Base-by-base conservation (phyloP, 352 stramenopile species). In the Phytophthora hybrid region DNA sequence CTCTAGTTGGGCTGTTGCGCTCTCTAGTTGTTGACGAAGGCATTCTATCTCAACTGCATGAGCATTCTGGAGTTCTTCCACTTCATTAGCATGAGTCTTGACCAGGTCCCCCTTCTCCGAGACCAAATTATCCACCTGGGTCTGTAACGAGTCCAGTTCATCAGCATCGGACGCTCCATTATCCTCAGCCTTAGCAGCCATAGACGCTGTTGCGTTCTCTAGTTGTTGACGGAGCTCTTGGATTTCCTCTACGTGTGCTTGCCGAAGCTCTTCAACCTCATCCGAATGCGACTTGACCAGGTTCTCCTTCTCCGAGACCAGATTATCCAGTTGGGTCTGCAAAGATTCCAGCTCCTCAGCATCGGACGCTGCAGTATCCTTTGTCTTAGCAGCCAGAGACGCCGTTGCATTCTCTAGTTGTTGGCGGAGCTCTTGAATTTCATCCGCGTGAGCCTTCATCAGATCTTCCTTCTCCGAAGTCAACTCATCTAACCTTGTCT, bases 11-110 rank as follows among this genome's bases (percentile, higher is more conserved):
- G 59, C 29, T 79, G 49, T 10, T 29, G 23, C 44, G 34, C 56
- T 49, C 41, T 83, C 73, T 1, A 82, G 16, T 64, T 78, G 65
- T 4, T 67, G 60, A 19, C 47, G 69, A 16, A 76, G 63, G 21
- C 75, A 47, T 26, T 56, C 41, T 7, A 64, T 39, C 41, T 64
- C 58, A 16, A 55, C 18, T 46, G 37, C 32, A n/a, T 62, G 57
- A 13, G 16, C 3, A 21, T 55, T n/a, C 2, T 14, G 69, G 13
- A 76, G 63, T 21, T 79, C 57, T 47, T 73, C 54, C 8, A 63
- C 46, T 63, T 79, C 67, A 51, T 75, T 32, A 11, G 16, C 29
- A 29, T 66, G 58, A 1, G 39, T 14, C 46, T 65, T 63, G n/a
- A 69, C 32, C n/a, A 66, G 54, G 5, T 59, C 7, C 16, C 73